Conservation (phyloP, 768 basidiomycete genomes). For the Erythrobasidium yunnanense region DNA sequence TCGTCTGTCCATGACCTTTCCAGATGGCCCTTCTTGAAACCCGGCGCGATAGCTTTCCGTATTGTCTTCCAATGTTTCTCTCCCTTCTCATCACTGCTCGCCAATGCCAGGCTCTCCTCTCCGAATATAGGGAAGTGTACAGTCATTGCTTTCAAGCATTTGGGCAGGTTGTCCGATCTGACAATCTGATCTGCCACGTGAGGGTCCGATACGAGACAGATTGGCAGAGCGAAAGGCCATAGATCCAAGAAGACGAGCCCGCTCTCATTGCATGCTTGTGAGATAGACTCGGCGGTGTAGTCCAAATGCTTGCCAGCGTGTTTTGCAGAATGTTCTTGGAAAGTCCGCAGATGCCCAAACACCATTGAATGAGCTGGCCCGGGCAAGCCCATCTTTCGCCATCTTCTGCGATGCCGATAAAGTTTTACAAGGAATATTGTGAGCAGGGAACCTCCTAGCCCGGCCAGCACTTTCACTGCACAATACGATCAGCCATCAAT, state of each 20-base stretch:
- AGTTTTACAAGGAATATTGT: constrained; percentile 5
- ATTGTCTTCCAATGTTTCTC: constrained; percentile 19
- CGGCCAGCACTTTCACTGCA: not conserved
- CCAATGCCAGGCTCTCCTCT: constrained; percentile 21
- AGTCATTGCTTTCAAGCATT: constrained; percentile 16
- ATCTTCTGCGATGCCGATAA: constrained; percentile 15
- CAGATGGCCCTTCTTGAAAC: constrained; percentile 26
- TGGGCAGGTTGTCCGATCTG: constrained; percentile 19
- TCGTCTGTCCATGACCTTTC: constrained; percentile 17
- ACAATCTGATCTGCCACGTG: constrained; percentile 18
- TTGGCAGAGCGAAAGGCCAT: constrained; percentile 20
- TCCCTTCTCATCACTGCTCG: constrained; percentile 19
- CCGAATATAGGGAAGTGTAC: constrained; percentile 23
- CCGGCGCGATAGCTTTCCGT: constrained; percentile 18
- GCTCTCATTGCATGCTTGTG: not conserved
- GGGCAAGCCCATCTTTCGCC: constrained; percentile 17
- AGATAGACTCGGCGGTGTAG: constrained; percentile 18
- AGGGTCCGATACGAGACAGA: constrained; percentile 21
- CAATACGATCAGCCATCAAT: not conserved
- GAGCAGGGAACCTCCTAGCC: constrained; percentile 6
- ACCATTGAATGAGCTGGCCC: constrained; percentile 15
- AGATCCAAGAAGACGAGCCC: constrained; percentile 20
- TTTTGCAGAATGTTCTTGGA: constrained; percentile 2
- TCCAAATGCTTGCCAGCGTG: constrained; percentile 9
- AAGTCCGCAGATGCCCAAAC: constrained; percentile 10